Percentiles rank a stretch among this genome's conserved stretches.
These are phyloP conservation scores for Trichophyton verrucosum DNA, from an alignment of 2,329 filamentous ascomycete species.

Conservation along the genomic window DNA sequence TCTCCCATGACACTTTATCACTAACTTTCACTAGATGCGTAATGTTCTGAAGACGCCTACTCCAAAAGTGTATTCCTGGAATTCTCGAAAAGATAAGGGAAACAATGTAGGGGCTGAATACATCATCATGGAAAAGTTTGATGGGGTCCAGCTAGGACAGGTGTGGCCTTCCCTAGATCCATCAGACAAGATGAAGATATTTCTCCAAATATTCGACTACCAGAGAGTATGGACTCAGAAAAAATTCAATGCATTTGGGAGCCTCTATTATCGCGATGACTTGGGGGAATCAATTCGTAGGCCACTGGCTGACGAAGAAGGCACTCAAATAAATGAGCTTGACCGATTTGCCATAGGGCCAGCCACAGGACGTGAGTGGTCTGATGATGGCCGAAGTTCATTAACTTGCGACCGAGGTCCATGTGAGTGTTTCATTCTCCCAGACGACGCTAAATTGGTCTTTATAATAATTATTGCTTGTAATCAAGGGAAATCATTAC, in stretches of 20 bases:
- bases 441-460: not conserved
- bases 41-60: slow-evolving; percentile 5
- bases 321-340: not conserved
- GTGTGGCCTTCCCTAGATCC: slow-evolving; percentile 21
- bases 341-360: slow-evolving; percentile 27
- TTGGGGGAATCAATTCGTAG: slow-evolving; percentile 2
- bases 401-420: slow-evolving; percentile 26
- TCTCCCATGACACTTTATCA: not conserved
- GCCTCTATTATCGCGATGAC: slow-evolving; percentile 18
- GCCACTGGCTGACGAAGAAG: slow-evolving; percentile 1
- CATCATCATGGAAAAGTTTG: slow-evolving; percentile 21
- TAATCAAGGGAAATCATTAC: slow-evolving; percentile 19
- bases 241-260: slow-evolving; percentile 19
- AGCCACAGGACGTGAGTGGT: slow-evolving; percentile 21
- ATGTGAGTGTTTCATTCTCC: slow-evolving; percentile 20
- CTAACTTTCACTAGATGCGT: not conserved
- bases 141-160: slow-evolving; percentile 18
- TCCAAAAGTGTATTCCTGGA: slow-evolving; percentile 8
- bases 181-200: slow-evolving; percentile 17
- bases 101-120: slow-evolving; percentile 16
- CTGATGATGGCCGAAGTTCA: slow-evolving; percentile 22
- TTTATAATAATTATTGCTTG: not conserved
- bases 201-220: slow-evolving; percentile 19
- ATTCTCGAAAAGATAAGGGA: slow-evolving; percentile 9
- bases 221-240: slow-evolving; percentile 23